Conservation (phyloP, 305 asterid genomes). For the Salvia sclarea region DNA sequence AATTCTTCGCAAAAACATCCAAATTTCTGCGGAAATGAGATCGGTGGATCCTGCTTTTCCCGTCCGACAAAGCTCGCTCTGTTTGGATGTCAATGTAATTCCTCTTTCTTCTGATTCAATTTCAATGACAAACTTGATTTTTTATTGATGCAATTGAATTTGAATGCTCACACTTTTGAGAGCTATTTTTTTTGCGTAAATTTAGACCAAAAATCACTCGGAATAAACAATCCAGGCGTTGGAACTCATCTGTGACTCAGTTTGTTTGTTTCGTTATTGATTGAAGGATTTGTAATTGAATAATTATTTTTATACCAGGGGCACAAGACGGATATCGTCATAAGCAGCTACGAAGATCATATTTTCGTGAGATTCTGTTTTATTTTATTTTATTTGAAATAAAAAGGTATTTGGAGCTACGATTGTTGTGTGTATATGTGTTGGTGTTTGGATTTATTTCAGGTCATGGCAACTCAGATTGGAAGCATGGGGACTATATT, state of each 20-base stretch:
- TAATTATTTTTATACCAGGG: conserved; percentile 47
- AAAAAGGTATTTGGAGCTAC: not conserved
- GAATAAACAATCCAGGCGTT: not conserved
- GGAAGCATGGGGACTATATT: conserved; percentile 95
- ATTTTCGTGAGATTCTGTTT: conserved; percentile 55
- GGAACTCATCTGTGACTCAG: not conserved
- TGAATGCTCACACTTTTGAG: not conserved
- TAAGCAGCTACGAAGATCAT: conserved; percentile 82
- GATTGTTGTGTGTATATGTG: not conserved
- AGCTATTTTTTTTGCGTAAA: not conserved
- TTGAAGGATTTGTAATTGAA: not conserved
- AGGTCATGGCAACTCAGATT: conserved; percentile 91
- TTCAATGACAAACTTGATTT: not conserved
- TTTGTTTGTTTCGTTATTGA: not conserved
- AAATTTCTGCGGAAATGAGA: conserved; percentile 41
- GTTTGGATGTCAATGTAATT: conserved; percentile 57
- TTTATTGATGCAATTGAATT: not conserved
- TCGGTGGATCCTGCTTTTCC: conserved; percentile 45
- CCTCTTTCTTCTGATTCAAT: conserved; percentile 18
- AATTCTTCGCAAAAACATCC: not conserved
- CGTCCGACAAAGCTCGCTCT: conserved; percentile 46
- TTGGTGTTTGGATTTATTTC: conserved; percentile 27
- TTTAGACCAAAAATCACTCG: not conserved
- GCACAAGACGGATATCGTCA: conserved; percentile 67
- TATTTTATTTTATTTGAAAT: not conserved